Conservation (phyloP, 2,329 filamentous ascomycete genomes). For the Fusarium transvaalense region DNA sequence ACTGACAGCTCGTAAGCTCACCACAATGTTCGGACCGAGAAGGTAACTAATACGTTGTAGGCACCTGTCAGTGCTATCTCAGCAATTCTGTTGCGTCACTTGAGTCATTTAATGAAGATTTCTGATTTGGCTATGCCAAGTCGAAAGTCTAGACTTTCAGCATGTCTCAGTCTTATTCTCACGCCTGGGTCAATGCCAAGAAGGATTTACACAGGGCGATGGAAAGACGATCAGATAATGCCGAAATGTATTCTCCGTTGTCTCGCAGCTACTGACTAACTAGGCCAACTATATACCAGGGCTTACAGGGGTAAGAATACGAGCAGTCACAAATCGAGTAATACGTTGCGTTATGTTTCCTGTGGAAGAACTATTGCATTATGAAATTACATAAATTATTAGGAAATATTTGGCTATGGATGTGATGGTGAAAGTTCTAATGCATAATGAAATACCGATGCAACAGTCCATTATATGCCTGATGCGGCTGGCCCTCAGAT, state of each 20-base stretch:
- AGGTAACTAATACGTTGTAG: not conserved
- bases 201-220: not conserved
- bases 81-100: slow-evolving; percentile 20
- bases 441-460: not conserved
- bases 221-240: slow-evolving; percentile 11
- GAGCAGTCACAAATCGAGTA: slow-evolving; percentile 4
- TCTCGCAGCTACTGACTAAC: slow-evolving; percentile 2
- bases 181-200: slow-evolving; percentile 3
- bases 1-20: slow-evolving; percentile 9
- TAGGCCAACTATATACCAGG: not conserved
- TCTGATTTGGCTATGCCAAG: not conserved
- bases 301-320: slow-evolving; percentile 7
- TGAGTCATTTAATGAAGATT: slow-evolving; percentile 18
- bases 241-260: slow-evolving; percentile 19
- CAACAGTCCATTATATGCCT: not conserved
- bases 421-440: not conserved
- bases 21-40: not conserved
- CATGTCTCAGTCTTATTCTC: slow-evolving; percentile 21
- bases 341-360: not conserved
- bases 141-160: slow-evolving; percentile 15
- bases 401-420: not conserved
- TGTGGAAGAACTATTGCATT: not conserved
- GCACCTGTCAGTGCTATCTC: slow-evolving; percentile 11
- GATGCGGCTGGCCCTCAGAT: not conserved
- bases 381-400: slow-evolving; percentile 15